Evolutionary conservation across 495 filamentous ascomycete species (phyloP).

Genomic region (Copromyces sp.): DNA sequence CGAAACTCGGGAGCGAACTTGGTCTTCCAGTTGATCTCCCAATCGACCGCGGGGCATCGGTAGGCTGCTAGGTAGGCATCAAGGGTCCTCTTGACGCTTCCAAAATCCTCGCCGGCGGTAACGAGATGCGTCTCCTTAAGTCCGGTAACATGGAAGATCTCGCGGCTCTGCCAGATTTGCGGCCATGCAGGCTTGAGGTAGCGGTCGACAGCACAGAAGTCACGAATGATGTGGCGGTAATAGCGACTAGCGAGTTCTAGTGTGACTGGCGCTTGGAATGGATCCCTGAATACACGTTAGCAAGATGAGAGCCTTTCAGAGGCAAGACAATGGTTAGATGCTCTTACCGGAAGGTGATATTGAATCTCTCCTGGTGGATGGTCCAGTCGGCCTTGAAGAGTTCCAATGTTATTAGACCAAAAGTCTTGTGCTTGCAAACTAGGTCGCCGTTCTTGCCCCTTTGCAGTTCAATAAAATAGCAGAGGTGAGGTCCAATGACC

Average conservation of each 20-base stretch:
- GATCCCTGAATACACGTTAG: conserved; percentile 39
- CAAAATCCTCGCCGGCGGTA: conserved; percentile 60
- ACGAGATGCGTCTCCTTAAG: conserved; percentile 41
- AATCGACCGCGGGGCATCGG: conserved; percentile 60
- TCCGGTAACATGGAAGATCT: conserved; percentile 53
- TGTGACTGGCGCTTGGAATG: conserved; percentile 50
- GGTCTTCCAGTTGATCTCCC: conserved; percentile 63
- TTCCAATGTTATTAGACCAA: conserved; percentile 70
- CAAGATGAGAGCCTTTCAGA: background rate
- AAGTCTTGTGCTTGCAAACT: conserved; percentile 34
- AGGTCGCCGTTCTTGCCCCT: conserved; percentile 41
- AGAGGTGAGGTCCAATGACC: conserved; percentile 70
- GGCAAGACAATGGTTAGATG: background rate
- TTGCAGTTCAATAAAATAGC: conserved; percentile 62
- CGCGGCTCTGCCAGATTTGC: conserved; percentile 55
- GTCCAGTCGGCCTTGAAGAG: conserved; percentile 21
- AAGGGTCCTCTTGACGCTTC: conserved; percentile 72
- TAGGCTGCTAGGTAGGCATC: conserved; percentile 81
- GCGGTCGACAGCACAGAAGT: conserved; percentile 61
- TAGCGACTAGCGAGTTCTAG: conserved; percentile 72
- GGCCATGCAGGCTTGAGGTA: conserved; percentile 79
- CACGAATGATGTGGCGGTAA: conserved; percentile 65
- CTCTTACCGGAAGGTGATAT: conserved; percentile 67
- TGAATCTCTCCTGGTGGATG: conserved; percentile 72
- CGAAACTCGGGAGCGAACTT: conserved; percentile 77